Base-by-base conservation (phyloP, 805 yeast genomes). In the Candida namnaoensis region DNA sequence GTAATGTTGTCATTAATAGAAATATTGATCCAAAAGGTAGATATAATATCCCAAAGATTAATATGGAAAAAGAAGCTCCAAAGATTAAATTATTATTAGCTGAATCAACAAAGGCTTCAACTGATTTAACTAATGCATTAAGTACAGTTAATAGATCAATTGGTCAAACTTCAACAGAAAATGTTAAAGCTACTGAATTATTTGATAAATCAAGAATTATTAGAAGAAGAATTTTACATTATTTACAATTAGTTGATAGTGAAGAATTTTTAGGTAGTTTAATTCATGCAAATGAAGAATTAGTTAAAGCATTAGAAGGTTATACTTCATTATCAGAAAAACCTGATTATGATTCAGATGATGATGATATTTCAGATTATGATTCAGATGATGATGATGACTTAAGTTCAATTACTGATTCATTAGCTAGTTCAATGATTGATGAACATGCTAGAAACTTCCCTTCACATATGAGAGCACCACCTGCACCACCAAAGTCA, bases 201-300 rank as follows among this genome's bases (percentile, higher is more conserved):
- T 91, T 91, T 56, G 82, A 86, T 44, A 72, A 78, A 58, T 84
- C 95, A 52, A 74, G 91, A 45, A 65, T 73, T 7, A 73, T 84
- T 40, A 76, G 99, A 58, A 72, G 95, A 45, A 80, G 78, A 52
- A 78, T 93, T 13, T 68, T 93, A 48, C 68, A 88, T 47, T 88
- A 88, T 57, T 70, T 93, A 49, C 98, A 93, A 62, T 69, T 77
- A 40, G 87, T 88, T 35, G 83, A 86, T 36, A 80, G 79, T 44
- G 97, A 90, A 47, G 95, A 87, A 53, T 83, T 79, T 46, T 63
- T 93, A 47, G 98, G 97, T n/a, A 74, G 87, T 36, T 70, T 93
- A 47, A 77, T 93, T 44, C 82, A 78, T 51, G 95, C 96, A 37
- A 93, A 93, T 57, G 99, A 93, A 52, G 90, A 87, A 57, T 71